Percentiles rank a stretch among this genome's conserved stretches.
Conservation (phyloP, 169 alveolate genomes). For the Plasmodium knowlesi region DNA sequence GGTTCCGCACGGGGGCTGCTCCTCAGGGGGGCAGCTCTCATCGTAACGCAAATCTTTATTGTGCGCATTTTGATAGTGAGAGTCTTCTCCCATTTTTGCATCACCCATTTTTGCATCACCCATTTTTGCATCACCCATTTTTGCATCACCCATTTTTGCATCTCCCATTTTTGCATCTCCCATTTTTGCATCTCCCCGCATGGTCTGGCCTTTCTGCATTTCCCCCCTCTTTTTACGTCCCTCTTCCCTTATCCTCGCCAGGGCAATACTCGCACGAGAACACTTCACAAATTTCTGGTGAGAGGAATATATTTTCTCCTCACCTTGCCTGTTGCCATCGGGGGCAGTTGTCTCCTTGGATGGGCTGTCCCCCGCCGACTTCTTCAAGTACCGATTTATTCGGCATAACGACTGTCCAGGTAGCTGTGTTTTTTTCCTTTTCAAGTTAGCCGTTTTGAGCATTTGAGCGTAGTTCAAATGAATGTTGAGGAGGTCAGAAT, state of each 20-base stretch:
- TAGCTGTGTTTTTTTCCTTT: slow-evolving; percentile 2
- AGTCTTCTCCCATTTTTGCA: neutral
- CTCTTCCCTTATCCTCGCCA: slow-evolving; percentile 30
- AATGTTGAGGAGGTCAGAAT: slow-evolving; percentile 7
- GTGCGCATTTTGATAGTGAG: neutral
- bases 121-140: no score
- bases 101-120: neutral
- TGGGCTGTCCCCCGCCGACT: neutral
- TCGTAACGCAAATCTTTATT: neutral
- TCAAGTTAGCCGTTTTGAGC: slow-evolving; percentile 11
- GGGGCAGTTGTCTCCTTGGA: neutral
- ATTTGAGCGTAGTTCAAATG: slow-evolving; percentile 3
- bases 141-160: neutral
- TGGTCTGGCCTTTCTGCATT: neutral
- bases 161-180: neutral
- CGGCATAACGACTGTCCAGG: neutral
- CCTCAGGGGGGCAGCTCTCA: neutral
- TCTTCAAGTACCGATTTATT: slow-evolving; percentile 3
- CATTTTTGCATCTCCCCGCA: neutral
- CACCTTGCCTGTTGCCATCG: neutral
- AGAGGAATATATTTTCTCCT: neutral
- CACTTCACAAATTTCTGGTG: neutral
- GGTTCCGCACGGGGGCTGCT: neutral
- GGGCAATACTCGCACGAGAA: slow-evolving; percentile 3
- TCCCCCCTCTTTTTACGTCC: slow-evolving; percentile 11